Conservation (phyloP, 768 basidiomycete genomes). For the Terana coerulea region DNA sequence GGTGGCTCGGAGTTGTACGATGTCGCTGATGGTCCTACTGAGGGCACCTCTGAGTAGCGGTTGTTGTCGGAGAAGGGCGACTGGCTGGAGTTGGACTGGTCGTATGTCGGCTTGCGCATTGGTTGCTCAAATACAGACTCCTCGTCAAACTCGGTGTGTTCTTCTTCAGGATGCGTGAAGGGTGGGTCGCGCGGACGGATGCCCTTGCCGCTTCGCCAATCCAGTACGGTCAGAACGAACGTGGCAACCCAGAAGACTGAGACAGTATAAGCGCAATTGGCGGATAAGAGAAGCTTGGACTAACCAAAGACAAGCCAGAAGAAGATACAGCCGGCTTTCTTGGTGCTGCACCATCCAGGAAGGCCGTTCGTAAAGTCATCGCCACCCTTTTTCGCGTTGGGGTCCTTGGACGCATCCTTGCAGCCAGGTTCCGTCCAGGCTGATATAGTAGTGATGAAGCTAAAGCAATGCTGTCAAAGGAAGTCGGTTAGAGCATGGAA, state of each 20-base stretch:
- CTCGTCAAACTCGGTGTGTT: constrained; percentile 36
- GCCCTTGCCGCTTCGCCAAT: constrained; percentile 72
- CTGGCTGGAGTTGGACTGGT: constrained; percentile 19
- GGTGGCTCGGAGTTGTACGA: constrained; percentile 25
- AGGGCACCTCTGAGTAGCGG: constrained; percentile 39
- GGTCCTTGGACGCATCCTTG: constrained; percentile 80
- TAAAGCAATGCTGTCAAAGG: constrained; percentile 26
- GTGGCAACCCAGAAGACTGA: constrained; percentile 76
- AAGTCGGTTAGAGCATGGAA: constrained; percentile 6
- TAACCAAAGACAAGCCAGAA: constrained; percentile 82
- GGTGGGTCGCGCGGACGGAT: constrained; percentile 63
- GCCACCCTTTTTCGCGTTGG: constrained; percentile 53
- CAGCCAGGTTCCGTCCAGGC: constrained; percentile 90
- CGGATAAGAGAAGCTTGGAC: constrained; percentile 21
- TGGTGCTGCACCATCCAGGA: constrained; percentile 84
- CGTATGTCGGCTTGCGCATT: constrained; percentile 22
- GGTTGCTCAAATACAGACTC: constrained; percentile 50
- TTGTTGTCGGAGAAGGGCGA: constrained; percentile 56
- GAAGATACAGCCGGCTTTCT: constrained; percentile 87
- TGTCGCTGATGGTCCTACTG: constrained; percentile 17
- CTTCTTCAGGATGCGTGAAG: constrained; percentile 57
- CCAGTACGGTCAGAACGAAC: constrained; percentile 57
- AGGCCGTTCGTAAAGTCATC: constrained; percentile 69
- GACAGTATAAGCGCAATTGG: not conserved
- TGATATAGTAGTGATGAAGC: constrained; percentile 74